Evolutionary conservation across 2,329 filamentous ascomycete species (phyloP), one percentile per base, ranked within the genome.

Genomic region (Venturia carpophila): DNA sequence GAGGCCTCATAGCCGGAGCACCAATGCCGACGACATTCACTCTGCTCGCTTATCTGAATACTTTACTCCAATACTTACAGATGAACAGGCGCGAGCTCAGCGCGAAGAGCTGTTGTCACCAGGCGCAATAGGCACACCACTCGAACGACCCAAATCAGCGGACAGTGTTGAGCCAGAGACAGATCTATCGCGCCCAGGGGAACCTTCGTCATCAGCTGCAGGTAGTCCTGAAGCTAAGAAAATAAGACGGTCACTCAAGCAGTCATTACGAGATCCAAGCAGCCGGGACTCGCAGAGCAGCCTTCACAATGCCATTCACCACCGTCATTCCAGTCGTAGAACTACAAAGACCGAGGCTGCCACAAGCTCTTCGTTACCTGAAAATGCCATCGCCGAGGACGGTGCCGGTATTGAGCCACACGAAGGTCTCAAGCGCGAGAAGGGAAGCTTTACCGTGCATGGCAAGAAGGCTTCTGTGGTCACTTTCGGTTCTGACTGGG

Each of bases 381-480:
- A 85, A 42, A 84, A 84, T 21, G 78, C 71, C 61, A 74, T 64
- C 63, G 47, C 63, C 13, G 84, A 84, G 21, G 78, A 71, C 60
- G 75, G 60, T 63, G 19, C 58, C 58, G 24, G 42, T 64, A 17
- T 47, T n/a, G 61, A 73, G 71, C 42, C 62, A 30, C 41, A 27
- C 5, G 58, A 60, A 69, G 86, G 89, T 13, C 81, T 99, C 15
- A 81, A 89, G 7, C 86, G 94, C 60, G 88, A 89, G 15, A 86
- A 90, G 15, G 91, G 91, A 5, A 96, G 91, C 71, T 99, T 99
- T 75, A 96, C 94, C 4, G 87, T 99, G 4, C 94, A 99, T 72
- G 93, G 94, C 67, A 99, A 97, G 79, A 97, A 99, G 76, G 94
- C 94, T 2, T 96, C 92, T 0, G 90, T 99, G 65, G 91, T 99